Conservation (phyloP, 352 stramenopile species). For the Blastocystis sp. region DNA sequence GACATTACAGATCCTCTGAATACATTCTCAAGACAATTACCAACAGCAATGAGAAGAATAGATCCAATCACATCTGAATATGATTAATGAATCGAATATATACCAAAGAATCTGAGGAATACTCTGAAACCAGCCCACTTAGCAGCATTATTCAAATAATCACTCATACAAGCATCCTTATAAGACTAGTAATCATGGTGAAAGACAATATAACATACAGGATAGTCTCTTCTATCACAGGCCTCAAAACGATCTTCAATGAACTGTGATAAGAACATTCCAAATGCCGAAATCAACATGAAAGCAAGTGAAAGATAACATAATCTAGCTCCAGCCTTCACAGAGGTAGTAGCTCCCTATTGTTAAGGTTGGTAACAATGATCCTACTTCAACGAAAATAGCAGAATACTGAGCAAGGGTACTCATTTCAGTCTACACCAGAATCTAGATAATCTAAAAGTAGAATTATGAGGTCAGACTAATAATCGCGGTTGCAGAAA, state of each 20-base stretch:
- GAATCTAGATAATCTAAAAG: no score
- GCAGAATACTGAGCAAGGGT: constrained; percentile 49
- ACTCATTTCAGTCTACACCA: not conserved
- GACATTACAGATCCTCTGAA: constrained; percentile 43
- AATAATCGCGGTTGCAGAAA: no score
- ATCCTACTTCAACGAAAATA: constrained; percentile 55
- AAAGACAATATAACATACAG: not conserved
- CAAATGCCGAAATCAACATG: constrained; percentile 13
- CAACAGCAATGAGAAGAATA: constrained; percentile 47
- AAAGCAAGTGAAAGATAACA: constrained; percentile 19
- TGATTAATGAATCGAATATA: not conserved
- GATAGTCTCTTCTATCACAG: not conserved
- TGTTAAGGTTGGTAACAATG: not conserved
- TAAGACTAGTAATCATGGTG: not conserved
- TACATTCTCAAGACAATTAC: constrained; percentile 66
- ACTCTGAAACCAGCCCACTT: not conserved
- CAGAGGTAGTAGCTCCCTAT: constrained; percentile 55
- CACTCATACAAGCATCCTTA: not conserved
- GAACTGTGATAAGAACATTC: constrained; percentile 45
- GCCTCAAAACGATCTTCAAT: constrained; percentile 7
- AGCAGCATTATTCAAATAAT: not conserved
- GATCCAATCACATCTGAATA: constrained; percentile 20
- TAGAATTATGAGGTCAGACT: no score
- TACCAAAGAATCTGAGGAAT: constrained; percentile 42
- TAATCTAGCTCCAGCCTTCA: constrained; percentile 33